Evolutionary conservation across 441 rosid species (phyloP).

Genomic region (Euphorbia schlechtendalii): DNA sequence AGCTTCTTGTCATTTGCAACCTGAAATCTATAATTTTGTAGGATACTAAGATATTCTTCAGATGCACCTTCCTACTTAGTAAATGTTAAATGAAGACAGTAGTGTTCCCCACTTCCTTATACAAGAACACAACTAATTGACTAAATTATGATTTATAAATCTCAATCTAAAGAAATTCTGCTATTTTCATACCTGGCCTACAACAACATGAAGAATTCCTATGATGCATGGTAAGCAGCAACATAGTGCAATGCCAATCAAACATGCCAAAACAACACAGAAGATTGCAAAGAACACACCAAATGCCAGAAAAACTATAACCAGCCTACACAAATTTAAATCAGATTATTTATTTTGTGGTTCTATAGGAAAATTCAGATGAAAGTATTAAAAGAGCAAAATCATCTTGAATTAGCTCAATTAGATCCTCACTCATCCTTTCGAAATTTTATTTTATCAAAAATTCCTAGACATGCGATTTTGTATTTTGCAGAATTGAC

Average conservation of each 20-base stretch:
- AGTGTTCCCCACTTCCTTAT: no score
- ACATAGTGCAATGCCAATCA: slow-evolving; percentile 92
- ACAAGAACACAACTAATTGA: no score
- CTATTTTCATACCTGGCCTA: slow-evolving; percentile 63
- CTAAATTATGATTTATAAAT: no score
- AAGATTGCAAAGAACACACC: slow-evolving; percentile 93
- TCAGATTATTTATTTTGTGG: slow-evolving; percentile 17
- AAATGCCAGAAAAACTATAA: slow-evolving; percentile 89
- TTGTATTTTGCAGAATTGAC: neutral
- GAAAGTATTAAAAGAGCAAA: no score
- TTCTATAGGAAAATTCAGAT: neutral
- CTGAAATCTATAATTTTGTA: slow-evolving; percentile 66
- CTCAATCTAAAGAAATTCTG: slow-evolving; percentile 8
- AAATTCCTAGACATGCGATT: neutral
- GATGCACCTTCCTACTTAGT: slow-evolving; percentile 81
- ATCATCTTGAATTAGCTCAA: no score
- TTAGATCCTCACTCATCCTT: neutral
- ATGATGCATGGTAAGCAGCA: slow-evolving; percentile 96
- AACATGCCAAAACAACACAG: slow-evolving; percentile 91
- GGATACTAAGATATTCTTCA: slow-evolving; percentile 75
- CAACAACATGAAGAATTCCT: slow-evolving; percentile 87
- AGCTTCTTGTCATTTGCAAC: slow-evolving; percentile 39
- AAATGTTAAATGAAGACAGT: slow-evolving; percentile 24
- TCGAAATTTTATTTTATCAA: neutral
- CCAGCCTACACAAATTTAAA: slow-evolving; percentile 61